Evolutionary conservation across 805 yeast species (phyloP).

Genomic region (Clavispora vitiphila): DNA sequence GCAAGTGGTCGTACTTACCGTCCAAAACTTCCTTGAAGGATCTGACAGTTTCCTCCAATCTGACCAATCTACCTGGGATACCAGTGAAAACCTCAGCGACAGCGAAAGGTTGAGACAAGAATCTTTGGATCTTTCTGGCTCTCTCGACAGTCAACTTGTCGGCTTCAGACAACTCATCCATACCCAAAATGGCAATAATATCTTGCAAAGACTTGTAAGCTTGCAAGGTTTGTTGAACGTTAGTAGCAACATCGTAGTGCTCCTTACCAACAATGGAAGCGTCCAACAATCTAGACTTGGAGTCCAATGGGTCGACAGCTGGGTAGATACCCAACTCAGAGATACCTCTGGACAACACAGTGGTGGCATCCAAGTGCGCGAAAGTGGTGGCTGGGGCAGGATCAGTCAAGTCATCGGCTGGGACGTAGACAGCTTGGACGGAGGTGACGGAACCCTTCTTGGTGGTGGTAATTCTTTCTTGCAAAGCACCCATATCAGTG

Average conservation of each 20-base stretch:
- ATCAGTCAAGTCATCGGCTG: slow-evolving; percentile 99
- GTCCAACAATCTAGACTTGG: slow-evolving; percentile 97
- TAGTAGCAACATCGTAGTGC: slow-evolving; percentile 93
- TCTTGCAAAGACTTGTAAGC: slow-evolving; percentile 99
- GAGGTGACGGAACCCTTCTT: slow-evolving; percentile 99
- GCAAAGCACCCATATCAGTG: slow-evolving; percentile 99
- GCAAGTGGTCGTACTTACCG: slow-evolving; percentile 98
- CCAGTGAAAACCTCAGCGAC: slow-evolving; percentile 99
- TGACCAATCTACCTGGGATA: slow-evolving; percentile 96
- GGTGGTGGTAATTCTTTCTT: slow-evolving; percentile 99
- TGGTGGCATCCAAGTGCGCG: slow-evolving; percentile 99
- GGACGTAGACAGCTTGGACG: slow-evolving; percentile 99
- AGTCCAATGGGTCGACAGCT: slow-evolving; percentile 99
- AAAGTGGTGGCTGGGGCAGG: slow-evolving; percentile 99
- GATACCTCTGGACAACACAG: slow-evolving; percentile 99
- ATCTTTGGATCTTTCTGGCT: slow-evolving; percentile 99
- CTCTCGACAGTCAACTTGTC: slow-evolving; percentile 99
- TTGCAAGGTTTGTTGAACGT: slow-evolving; percentile 97
- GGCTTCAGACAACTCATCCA: slow-evolving; percentile 98
- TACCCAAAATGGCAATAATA: slow-evolving; percentile 99
- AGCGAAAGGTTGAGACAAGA: slow-evolving; percentile 99
- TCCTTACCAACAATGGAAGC: slow-evolving; percentile 97
- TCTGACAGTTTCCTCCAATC: slow-evolving; percentile 89
- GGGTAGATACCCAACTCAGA: slow-evolving; percentile 99
- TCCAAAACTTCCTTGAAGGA: slow-evolving; percentile 97